Evolutionary conservation across 768 basidiomycete genomes (phyloP).

Genomic region (Tubosaeta brunneosetosa): DNA sequence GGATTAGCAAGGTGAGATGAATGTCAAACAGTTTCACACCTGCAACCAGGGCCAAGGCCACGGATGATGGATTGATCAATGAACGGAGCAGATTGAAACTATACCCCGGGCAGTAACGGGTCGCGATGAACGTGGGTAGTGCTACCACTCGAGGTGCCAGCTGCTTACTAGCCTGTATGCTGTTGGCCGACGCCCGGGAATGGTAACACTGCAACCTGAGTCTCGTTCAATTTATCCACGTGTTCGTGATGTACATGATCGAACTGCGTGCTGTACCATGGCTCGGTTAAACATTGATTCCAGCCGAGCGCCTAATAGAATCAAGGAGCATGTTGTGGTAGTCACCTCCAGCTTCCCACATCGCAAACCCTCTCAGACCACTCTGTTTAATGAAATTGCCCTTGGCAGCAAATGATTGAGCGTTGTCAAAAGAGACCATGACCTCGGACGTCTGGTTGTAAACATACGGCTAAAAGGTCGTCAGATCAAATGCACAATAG

Average conservation of each 20-base stretch:
- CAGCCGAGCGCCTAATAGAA: conserved; percentile 35
- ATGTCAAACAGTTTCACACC: neutral
- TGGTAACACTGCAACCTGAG: neutral
- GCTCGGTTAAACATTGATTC: neutral
- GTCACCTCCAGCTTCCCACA: conserved; percentile 71
- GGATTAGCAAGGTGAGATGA: neutral
- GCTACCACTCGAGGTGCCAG: neutral
- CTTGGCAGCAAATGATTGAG: conserved; percentile 52
- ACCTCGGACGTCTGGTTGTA: conserved; percentile 52
- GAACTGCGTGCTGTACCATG: neutral
- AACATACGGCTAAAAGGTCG: conserved; percentile 48
- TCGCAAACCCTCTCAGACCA: conserved; percentile 56
- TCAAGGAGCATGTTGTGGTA: conserved; percentile 54
- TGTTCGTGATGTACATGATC: neutral
- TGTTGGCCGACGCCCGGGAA: neutral
- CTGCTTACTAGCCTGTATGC: neutral
- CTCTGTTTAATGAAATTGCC: conserved; percentile 50
- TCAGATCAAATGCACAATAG: neutral
- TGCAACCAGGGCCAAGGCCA: neutral
- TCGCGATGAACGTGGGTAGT: neutral
- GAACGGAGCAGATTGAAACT: neutral
- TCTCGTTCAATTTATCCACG: neutral
- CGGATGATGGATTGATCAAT: neutral
- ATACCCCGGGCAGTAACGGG: too few species aligned
- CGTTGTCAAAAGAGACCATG: conserved; percentile 61